Conservation (phyloP, 2,329 filamentous ascomycete genomes). For the Botryotinia narcissicola region DNA sequence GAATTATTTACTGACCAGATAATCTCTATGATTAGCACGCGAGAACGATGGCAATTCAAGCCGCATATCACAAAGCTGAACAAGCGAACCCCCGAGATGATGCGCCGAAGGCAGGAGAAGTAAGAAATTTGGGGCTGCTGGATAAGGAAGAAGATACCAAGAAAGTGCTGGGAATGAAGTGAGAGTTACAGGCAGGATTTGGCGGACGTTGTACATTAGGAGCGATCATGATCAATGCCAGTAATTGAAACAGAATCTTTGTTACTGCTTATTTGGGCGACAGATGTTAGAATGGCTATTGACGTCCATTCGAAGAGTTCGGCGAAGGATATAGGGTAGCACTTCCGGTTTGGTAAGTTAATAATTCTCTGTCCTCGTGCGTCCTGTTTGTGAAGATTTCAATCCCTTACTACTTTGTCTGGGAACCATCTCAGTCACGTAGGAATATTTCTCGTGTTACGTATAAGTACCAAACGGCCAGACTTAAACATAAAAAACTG, state of each 20-base stretch:
- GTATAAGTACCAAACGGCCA: background rate
- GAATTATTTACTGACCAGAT: background rate
- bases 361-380: background rate
- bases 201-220: conserved; percentile 36
- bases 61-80: conserved; percentile 79
- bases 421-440: background rate
- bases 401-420: background rate
- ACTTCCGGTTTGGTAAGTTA: background rate
- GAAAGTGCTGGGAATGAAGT: conserved; percentile 46
- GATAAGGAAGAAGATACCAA: conserved; percentile 80
- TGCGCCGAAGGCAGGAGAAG: conserved; percentile 78
- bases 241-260: background rate
- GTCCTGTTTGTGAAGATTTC: background rate
- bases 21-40: conserved; percentile 53
- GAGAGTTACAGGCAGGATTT: conserved; percentile 22
- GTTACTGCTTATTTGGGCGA: background rate
- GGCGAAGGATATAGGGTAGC: background rate
- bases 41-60: conserved; percentile 74
- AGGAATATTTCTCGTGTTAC: background rate
- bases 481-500: background rate
- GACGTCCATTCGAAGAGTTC: too few species aligned
- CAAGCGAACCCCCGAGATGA: conserved; percentile 73
- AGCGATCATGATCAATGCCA: conserved; percentile 20
- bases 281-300: background rate
- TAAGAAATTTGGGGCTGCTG: conserved; percentile 80